A percentile compares a stretch with the other conserved stretches of the same genome.
These are phyloP conservation scores for Vigna angularis DNA, from an alignment of 306 rosid genomes.

Conservation along the genomic window DNA sequence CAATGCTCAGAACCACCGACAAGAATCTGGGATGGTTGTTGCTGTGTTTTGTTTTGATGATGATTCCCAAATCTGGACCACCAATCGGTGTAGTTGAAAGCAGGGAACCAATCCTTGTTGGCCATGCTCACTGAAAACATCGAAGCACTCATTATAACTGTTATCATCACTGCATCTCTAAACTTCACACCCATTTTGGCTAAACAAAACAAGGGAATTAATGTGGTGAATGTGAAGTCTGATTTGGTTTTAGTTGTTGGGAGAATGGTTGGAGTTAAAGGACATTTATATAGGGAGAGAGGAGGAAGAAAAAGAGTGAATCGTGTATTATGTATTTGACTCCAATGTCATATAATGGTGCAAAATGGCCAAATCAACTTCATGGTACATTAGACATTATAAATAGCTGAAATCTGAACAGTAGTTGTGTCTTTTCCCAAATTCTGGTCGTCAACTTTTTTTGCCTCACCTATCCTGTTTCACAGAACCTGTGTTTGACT, in stretches of 20 bases:
- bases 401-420: neutral
- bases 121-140: slow-evolving; percentile 42
- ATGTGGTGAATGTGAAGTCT: neutral
- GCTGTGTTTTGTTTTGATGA: slow-evolving; percentile 40
- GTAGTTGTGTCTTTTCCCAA: no score
- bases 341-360: neutral
- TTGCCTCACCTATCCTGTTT: no score
- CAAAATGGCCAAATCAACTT: slow-evolving; percentile 31
- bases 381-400: neutral
- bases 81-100: slow-evolving; percentile 52
- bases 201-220: neutral
- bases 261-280: neutral
- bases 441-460: no score
- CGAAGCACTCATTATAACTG: slow-evolving; percentile 43
- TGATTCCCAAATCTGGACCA: slow-evolving; percentile 48
- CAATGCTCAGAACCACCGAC: slow-evolving; percentile 68
- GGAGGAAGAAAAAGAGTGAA: no score
- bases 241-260: neutral
- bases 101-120: slow-evolving; percentile 53
- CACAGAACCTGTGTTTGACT: no score
- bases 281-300: slow-evolving; percentile 8
- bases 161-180: neutral
- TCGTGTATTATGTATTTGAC: neutral
- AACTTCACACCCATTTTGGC: slow-evolving; percentile 35
- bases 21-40: slow-evolving; percentile 38